A percentile compares a stretch with the other conserved stretches of the same genome.
phyloP scores from a whole-genome alignment of 1,139 yeast species.

The Pichia sp. region DNA sequence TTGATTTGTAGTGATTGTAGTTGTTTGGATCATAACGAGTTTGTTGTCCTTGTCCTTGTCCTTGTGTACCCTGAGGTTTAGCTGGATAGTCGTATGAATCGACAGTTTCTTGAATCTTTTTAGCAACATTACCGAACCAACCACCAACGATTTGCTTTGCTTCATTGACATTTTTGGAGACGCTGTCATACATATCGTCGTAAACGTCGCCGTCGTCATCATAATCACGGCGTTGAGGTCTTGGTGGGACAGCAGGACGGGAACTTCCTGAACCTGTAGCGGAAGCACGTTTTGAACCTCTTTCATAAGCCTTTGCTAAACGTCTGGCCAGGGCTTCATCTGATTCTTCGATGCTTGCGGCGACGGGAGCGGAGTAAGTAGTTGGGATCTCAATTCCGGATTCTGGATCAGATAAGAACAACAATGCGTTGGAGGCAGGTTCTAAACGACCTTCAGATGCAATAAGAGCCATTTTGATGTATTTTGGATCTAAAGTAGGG shows the following conservation, averaged over 20 bases:
- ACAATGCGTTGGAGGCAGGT: slow-evolving; percentile 84
- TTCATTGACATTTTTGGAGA: slow-evolving; percentile 78
- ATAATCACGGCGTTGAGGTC: slow-evolving; percentile 17
- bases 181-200: slow-evolving; percentile 60
- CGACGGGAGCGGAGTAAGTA: too few relatives aligned
- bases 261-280: background rate
- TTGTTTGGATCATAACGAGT: background rate
- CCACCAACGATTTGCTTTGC: slow-evolving; percentile 75
- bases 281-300: slow-evolving; percentile 20
- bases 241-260: background rate
- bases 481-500: slow-evolving; percentile 69
- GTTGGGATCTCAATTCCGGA: slow-evolving; percentile 61
- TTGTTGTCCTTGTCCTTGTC: too few relatives aligned
- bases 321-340: slow-evolving; percentile 85
- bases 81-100: background rate
- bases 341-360: slow-evolving; percentile 45
- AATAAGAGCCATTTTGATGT: slow-evolving; percentile 74
- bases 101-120: slow-evolving; percentile 44
- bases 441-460: slow-evolving; percentile 83
- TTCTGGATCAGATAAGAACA: slow-evolving; percentile 76
- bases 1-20: background rate
- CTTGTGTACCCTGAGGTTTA: too few relatives aligned
- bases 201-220: slow-evolving; percentile 43
- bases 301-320: slow-evolving; percentile 69
- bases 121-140: slow-evolving; percentile 77